Evolutionary conservation across 306 rosid species (phyloP), one percentile per base, ranked within the genome.

Genomic region (Vigna hirtella): DNA sequence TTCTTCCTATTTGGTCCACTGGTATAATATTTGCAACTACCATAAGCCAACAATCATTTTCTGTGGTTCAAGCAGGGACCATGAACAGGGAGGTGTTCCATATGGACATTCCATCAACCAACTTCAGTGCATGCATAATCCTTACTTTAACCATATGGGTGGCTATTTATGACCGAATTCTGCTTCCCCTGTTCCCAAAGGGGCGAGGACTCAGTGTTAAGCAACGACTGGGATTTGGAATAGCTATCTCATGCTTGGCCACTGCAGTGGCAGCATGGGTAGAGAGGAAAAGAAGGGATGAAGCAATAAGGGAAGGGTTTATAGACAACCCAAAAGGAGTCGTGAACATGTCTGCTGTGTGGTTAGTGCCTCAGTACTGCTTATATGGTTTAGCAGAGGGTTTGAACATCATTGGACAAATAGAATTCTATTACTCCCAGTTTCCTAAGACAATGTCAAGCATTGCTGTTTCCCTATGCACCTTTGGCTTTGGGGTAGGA

Each of bases 1-100:
- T 94, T 43, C 79, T 92, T 48, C 97, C 97, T 0, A 83, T 94
- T 43, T 94, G 97, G 97, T 90, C 97, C 18, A 72, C 92, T 0
- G 85, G 91, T 65, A 86, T 94, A 56, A 30, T 79, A 7, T 28
- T 89, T 61, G 79, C 82, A 0, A 70, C 76, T 15, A 50, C 79
- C 57, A 66, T 87, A 20, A 61, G 2, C 85, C 93, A 94, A 69
- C 51, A 80, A 24, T 0, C 88, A 40, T 82, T 92, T 69, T 9
- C 86, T 1, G 78, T 89, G 12, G 76, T 87, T 50, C 97, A 90
- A 82, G 97, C 97, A 7, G 30, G 1, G 18, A 85, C 87, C 49
- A 90, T 92, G 98, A 67, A 90, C 84, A 85, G 88, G 45, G 79
- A 20, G 62, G 9, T 83, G 13, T 40, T 79, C 50, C 67, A 72